Percentiles rank a stretch among this genome's conserved stretches.
Conservation (phyloP, 108 stramenopile species). For the Conticribra weissflogii region DNA sequence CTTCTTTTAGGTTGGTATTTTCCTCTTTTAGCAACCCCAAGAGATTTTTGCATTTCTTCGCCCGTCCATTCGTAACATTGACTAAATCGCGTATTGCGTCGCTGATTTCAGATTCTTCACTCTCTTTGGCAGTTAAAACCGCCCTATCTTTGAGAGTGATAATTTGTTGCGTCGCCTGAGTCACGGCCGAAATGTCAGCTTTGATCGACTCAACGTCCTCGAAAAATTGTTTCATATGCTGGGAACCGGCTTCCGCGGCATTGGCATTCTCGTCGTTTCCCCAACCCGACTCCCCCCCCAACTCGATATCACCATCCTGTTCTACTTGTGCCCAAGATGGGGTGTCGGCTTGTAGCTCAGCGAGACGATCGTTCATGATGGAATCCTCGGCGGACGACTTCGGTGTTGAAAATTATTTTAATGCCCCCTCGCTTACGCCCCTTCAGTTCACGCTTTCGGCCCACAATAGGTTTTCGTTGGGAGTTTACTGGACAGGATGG, state of each 20-base stretch:
- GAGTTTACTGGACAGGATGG: too few species aligned
- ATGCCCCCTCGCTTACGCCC: too few species aligned
- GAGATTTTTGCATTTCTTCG: slow-evolving; percentile 82
- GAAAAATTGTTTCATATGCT: slow-evolving; percentile 86
- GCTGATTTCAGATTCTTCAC: slow-evolving; percentile 73
- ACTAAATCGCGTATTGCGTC: slow-evolving; percentile 70
- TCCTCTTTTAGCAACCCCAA: slow-evolving; percentile 84
- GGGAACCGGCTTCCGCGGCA: slow-evolving; percentile 13
- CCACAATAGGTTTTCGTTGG: too few species aligned
- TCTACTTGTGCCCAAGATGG: slow-evolving; percentile 75
- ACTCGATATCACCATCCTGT: slow-evolving; percentile 68
- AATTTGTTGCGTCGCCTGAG: slow-evolving; percentile 73
- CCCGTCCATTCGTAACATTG: slow-evolving; percentile 76
- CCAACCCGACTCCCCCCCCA: slow-evolving; percentile 25
- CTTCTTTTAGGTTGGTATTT: slow-evolving; percentile 71
- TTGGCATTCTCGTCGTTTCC: slow-evolving; percentile 13
- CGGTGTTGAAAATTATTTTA: neutral
- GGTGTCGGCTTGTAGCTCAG: slow-evolving; percentile 58
- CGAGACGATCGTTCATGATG: slow-evolving; percentile 86
- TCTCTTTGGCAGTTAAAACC: slow-evolving; percentile 77
- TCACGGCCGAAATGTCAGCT: slow-evolving; percentile 73
- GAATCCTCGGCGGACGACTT: neutral
- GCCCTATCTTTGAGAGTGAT: slow-evolving; percentile 76
- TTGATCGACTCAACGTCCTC: slow-evolving; percentile 84
- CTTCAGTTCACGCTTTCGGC: too few species aligned